Percentiles rank a stretch among this genome's conserved stretches.
These are phyloP conservation scores for Capronia coronata DNA, from an alignment of 2,329 filamentous ascomycete genomes.

Conservation along the genomic window DNA sequence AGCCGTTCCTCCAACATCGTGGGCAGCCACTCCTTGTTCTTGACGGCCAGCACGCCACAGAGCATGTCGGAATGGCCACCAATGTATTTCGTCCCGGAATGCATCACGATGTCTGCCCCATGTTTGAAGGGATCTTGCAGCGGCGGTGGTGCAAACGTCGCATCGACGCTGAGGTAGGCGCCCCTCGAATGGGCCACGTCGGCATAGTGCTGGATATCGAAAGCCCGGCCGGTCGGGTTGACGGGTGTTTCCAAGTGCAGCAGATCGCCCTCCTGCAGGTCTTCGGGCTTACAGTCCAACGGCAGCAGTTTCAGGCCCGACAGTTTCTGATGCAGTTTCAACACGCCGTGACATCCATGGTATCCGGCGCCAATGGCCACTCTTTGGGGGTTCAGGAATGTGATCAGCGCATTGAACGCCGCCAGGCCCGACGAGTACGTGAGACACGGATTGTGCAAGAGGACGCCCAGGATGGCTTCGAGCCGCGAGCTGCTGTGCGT, in stretches of 20 bases:
- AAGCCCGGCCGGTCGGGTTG: conserved; percentile 81
- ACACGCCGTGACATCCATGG: conserved; percentile 86
- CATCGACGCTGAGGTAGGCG: conserved; percentile 74
- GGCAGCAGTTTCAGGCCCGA: conserved; percentile 67
- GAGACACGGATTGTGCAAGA: conserved; percentile 63
- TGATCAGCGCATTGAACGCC: conserved; percentile 80
- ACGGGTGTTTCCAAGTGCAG: conserved; percentile 90
- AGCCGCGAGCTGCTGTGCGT: conserved; percentile 77
- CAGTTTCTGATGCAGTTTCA: conserved; percentile 66
- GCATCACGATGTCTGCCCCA: conserved; percentile 83
- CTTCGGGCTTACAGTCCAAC: conserved; percentile 60
- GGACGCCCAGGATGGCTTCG: conserved; percentile 69
- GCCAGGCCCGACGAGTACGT: conserved; percentile 81
- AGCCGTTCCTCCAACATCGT: conserved; percentile 62
- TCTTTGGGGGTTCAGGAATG: conserved; percentile 74
- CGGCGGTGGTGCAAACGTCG: conserved; percentile 87
- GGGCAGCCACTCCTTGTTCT: conserved; percentile 52
- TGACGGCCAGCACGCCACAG: conserved; percentile 71
- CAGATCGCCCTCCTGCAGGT: conserved; percentile 70
- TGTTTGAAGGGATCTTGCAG: conserved; percentile 76
- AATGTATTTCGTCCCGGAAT: conserved; percentile 91
- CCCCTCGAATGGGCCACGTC: conserved; percentile 64
- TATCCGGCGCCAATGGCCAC: conserved; percentile 81
- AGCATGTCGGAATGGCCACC: conserved; percentile 93
- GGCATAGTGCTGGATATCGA: conserved; percentile 65